A percentile compares a stretch with the other conserved stretches of the same genome.
Conservation (phyloP, 78 protist species). For the Diacronema lutheri region DNA sequence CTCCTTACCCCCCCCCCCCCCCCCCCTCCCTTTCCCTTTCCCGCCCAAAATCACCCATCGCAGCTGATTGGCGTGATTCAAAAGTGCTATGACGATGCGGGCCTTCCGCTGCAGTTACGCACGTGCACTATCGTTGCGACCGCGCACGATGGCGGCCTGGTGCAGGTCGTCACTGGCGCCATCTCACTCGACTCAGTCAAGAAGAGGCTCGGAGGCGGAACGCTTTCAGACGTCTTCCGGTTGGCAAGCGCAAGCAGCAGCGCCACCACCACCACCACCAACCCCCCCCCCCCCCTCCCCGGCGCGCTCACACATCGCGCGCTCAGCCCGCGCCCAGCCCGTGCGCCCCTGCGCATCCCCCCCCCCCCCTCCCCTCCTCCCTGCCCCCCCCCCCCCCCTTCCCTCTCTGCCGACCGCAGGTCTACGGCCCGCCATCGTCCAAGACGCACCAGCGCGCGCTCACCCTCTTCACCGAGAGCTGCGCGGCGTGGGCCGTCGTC, state of each 20-base stretch:
- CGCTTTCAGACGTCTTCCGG: neutral
- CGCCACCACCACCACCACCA: too few relatives aligned
- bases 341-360: too few relatives aligned
- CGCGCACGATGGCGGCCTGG: slow-evolving; percentile 66
- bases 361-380: too few relatives aligned
- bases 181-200: slow-evolving; percentile 70
- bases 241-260: too few relatives aligned
- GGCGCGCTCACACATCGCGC: too few relatives aligned
- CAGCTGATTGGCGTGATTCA: neutral
- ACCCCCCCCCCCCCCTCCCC: slow-evolving; percentile 33
- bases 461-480: slow-evolving; percentile 59
- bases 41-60: too few relatives aligned
- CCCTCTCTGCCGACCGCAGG: too few relatives aligned
- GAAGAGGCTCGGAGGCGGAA: slow-evolving; percentile 30
- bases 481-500: slow-evolving; percentile 77
- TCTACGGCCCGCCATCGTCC: too few relatives aligned
- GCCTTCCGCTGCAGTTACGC: neutral
- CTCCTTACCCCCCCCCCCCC: too few relatives aligned
- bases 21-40: too few relatives aligned
- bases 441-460: slow-evolving; percentile 59
- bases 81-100: neutral
- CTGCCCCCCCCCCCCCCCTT: too few relatives aligned
- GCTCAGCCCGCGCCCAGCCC: too few relatives aligned
- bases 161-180: slow-evolving; percentile 77
- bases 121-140: slow-evolving; percentile 74